Base-by-base conservation (phyloP, 345 rosid genomes). In the Theobroma cacao region DNA sequence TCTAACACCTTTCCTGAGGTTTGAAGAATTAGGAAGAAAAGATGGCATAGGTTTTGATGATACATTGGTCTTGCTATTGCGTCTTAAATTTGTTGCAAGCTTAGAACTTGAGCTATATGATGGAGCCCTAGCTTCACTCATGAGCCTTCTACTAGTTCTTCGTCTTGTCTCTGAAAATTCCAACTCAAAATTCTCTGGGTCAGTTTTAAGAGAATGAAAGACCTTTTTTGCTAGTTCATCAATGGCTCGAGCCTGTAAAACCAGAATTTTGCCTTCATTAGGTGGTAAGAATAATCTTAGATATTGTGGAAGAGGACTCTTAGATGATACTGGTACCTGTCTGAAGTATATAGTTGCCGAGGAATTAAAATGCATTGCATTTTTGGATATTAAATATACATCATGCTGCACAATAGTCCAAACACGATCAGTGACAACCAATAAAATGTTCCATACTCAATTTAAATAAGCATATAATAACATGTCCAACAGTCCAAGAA, bases 321-420 rank as follows among this genome's bases (percentile, higher is more conserved):
- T 55, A 76, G 34, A 58, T 52, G 40, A 13, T 59, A 67, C 20
- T 48, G 56, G 20, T 82, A 91, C 95, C 90, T 91, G 90, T 84
- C 87, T 87, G 82, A 83, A 91, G 79, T 74, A 88, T 15, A 87
- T 76, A 78, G 91, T 90, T 45, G 82, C 31, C 9, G 92, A 64
- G 2, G 93, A 78, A 80, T 91, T 91, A 79, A 91, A 91, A 67
- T 80, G 86, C 93, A 91, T 90, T 1, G 95, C 95, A 56, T 91
- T 91, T 75, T 36, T 60, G 20, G 88, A 72, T 68, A 91, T 91
- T 60, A 90, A 79, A 87, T 82, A 81, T 38, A 75, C 87, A 67
- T 91, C 95, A 65, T 80, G 78, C 95, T 91, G 90, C 88, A 70
- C 9, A 63, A 63, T 28, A 47, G 50, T 48, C 36, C 55, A 77